phyloP scores from a whole-genome alignment of 208 protist genomes.

The Herpetomonas samuelpessoai region DNA sequence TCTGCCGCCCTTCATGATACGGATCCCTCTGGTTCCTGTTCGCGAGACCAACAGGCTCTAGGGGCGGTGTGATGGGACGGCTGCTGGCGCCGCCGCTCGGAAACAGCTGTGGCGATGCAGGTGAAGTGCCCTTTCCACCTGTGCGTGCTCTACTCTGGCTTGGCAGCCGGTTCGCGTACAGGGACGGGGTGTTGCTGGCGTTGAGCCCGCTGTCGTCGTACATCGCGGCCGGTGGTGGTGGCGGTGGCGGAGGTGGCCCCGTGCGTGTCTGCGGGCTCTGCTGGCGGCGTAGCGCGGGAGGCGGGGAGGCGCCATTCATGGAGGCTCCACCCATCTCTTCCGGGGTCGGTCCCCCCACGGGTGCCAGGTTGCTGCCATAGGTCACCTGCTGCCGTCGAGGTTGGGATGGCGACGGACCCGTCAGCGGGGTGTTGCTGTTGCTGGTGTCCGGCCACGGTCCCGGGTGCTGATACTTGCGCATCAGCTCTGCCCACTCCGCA shows the following conservation, averaged over 20 bases:
- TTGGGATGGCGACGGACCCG: neutral
- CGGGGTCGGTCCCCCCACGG: neutral
- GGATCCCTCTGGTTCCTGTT: too few species aligned
- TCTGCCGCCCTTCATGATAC: too few species aligned
- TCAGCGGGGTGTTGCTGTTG: neutral
- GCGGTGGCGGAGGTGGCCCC: neutral
- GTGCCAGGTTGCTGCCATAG: constrained; percentile 14
- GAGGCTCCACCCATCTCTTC: too few species aligned
- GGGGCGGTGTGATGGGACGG: neutral
- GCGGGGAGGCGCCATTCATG: constrained; percentile 1
- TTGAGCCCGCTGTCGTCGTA: neutral
- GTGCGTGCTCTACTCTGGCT: neutral
- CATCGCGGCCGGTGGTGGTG: neutral
- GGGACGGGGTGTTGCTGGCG: neutral
- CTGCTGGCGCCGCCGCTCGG: constrained; percentile 12
- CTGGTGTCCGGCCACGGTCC: neutral
- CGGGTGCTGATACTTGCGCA: constrained; percentile 15
- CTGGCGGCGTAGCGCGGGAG: neutral
- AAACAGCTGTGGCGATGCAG: neutral
- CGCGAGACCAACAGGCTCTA: too few species aligned
- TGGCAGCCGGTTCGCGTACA: constrained; percentile 1
- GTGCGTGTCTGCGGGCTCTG: neutral
- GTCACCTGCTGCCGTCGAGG: constrained; percentile 18
- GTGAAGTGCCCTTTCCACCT: neutral
- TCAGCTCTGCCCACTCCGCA: constrained; percentile 18